Percentiles rank a stretch among this genome's conserved stretches.
Evolutionary conservation across 805 yeast species (phyloP).

Genomic region (Kluyveromyces nonfermentans): DNA sequence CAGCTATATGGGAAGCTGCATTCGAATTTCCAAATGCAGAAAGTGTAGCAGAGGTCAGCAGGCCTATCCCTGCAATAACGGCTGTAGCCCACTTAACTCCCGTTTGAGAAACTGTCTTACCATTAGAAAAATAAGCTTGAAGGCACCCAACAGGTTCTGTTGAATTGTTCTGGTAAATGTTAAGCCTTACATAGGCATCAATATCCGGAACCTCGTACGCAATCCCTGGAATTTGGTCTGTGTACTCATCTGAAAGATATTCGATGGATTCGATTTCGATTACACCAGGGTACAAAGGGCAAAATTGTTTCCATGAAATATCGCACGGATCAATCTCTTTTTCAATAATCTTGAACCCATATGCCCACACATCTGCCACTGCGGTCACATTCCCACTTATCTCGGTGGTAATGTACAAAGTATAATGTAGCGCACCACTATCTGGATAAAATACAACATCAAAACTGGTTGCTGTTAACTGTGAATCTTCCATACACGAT

Average conservation of each 20-base stretch:
- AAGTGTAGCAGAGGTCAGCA: constrained; percentile 70
- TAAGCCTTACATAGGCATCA: constrained; percentile 60
- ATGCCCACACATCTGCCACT: constrained; percentile 67
- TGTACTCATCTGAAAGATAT: constrained; percentile 43
- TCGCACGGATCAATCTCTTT: constrained; percentile 53
- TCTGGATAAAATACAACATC: constrained; percentile 71
- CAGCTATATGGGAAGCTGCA: constrained; percentile 83
- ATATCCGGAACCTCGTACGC: constrained; percentile 82
- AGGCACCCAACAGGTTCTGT: constrained; percentile 56
- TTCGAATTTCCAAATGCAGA: constrained; percentile 80
- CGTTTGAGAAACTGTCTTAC: constrained; percentile 69
- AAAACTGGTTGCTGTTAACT: constrained; percentile 63
- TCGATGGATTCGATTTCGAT: constrained; percentile 66
- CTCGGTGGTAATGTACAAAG: constrained; percentile 59
- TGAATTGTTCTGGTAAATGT: constrained; percentile 36
- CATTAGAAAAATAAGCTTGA: constrained; percentile 65
- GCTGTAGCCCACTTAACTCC: constrained; percentile 94
- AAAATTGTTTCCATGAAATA: constrained; percentile 70
- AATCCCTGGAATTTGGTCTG: constrained; percentile 63
- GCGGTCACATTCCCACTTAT: constrained; percentile 61
- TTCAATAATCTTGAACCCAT: constrained; percentile 66
- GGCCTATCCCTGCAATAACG: constrained; percentile 78
- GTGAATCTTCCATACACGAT: constrained; percentile 73
- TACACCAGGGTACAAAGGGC: constrained; percentile 78
- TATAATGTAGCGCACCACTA: constrained; percentile 55